Percentiles rank a stretch among this genome's conserved stretches.
phyloP scores from a whole-genome alignment of 2,329 filamentous ascomycete species.

The Spiromastix sp. region DNA sequence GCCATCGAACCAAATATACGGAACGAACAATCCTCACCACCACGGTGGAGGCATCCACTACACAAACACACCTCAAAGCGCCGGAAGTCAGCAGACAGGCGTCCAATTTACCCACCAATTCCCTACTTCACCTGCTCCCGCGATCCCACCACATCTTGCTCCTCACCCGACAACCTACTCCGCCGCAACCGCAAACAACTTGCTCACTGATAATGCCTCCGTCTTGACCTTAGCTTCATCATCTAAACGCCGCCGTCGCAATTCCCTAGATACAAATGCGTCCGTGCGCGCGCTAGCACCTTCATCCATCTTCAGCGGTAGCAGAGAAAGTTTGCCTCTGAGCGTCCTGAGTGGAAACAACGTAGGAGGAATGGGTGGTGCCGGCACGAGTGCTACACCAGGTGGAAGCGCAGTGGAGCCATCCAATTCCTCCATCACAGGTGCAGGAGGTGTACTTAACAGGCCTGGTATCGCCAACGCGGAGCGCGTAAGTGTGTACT shows the following conservation, averaged over 20 bases:
- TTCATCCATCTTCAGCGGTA: conserved; percentile 54
- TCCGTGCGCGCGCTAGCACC: conserved; percentile 55
- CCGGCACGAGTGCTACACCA: neutral
- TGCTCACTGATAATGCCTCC: conserved; percentile 56
- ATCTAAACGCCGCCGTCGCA: conserved; percentile 51
- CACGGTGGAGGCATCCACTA: conserved; percentile 17
- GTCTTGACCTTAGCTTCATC: conserved; percentile 56
- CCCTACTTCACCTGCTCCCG: conserved; percentile 48
- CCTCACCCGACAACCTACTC: conserved; percentile 48
- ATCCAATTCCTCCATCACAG: conserved; percentile 31
- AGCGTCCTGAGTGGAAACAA: conserved; percentile 50
- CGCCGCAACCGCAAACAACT: conserved; percentile 51
- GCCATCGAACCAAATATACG: conserved; percentile 38
- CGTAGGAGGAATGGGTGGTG: conserved; percentile 3
- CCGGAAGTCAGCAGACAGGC: conserved; percentile 23
- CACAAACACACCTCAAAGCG: conserved; percentile 23
- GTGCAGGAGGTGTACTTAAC: conserved; percentile 28
- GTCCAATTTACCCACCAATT: conserved; percentile 52
- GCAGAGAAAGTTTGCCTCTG: conserved; percentile 52
- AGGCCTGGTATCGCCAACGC: conserved; percentile 45
- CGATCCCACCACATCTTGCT: conserved; percentile 49
- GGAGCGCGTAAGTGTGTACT: conserved; percentile 62
- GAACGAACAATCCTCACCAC: conserved; percentile 20
- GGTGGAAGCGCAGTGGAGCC: conserved; percentile 24
- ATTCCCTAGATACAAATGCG: conserved; percentile 56